phyloP scores from a whole-genome alignment of 1,284 basidiomycete species.

The Sanghuangporus weigelae region DNA sequence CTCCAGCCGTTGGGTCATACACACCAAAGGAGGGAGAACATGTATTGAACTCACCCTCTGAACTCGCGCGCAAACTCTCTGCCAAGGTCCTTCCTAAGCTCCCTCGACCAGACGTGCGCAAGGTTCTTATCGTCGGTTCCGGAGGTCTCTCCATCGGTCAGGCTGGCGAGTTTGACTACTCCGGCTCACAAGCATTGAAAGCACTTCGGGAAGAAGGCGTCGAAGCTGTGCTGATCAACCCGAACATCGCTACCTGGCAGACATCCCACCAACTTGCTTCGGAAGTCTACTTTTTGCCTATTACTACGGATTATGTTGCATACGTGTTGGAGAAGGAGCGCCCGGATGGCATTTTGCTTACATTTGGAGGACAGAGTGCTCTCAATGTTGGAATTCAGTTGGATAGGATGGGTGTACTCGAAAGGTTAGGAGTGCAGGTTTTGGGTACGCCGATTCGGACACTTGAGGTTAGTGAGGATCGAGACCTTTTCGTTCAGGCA shows the following conservation, averaged over 20 bases:
- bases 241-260: slow-evolving; percentile 97
- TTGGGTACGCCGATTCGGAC: slow-evolving; percentile 95
- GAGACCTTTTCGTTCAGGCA: slow-evolving; percentile 95
- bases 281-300: slow-evolving; percentile 96
- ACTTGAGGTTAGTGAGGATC: slow-evolving; percentile 94
- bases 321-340: slow-evolving; percentile 98
- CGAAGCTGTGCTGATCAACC: slow-evolving; percentile 93
- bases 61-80: slow-evolving; percentile 86
- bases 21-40: slow-evolving; percentile 67
- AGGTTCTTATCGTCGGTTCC: slow-evolving; percentile 94
- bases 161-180: slow-evolving; percentile 99
- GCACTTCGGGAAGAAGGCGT: slow-evolving; percentile 95
- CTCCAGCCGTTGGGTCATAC: slow-evolving; percentile 75
- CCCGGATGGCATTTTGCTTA: slow-evolving; percentile 95
- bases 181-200: slow-evolving; percentile 97
- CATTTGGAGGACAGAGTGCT: slow-evolving; percentile 97
- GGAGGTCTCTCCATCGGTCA: slow-evolving; percentile 98
- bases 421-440: slow-evolving; percentile 91
- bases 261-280: slow-evolving; percentile 95
- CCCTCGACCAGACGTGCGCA: slow-evolving; percentile 85
- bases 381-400: slow-evolving; percentile 97
- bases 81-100: slow-evolving; percentile 88
- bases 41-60: slow-evolving; percentile 87
- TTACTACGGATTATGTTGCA: slow-evolving; percentile 97
- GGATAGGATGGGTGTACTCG: slow-evolving; percentile 96